phyloP scores from a whole-genome alignment of 495 filamentous ascomycete species.

The Daldinia decipiens region DNA sequence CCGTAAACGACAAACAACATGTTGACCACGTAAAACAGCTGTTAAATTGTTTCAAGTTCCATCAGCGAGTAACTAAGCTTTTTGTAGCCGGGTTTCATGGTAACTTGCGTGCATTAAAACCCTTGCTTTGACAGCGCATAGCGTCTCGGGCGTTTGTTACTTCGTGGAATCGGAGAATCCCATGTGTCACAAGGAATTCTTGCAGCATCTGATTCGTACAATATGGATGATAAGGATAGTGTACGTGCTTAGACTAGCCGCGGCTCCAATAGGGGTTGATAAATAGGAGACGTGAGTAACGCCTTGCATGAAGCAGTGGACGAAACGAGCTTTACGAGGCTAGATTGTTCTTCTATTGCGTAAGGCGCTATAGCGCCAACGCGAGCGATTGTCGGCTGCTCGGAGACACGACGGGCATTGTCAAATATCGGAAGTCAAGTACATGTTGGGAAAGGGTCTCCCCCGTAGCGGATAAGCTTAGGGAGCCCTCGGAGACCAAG shows the following conservation, averaged over 20 bases:
- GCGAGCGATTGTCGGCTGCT: conserved; percentile 33
- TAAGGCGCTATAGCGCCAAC: conserved; percentile 3
- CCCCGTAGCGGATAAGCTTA: conserved; percentile 17
- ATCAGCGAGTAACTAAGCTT: conserved; percentile 37
- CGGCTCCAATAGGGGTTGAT: conserved; percentile 17
- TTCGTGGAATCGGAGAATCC: conserved; percentile 23
- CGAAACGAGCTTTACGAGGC: conserved; percentile 18
- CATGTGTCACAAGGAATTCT: conserved; percentile 24
- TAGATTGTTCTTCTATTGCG: conserved; percentile 6
- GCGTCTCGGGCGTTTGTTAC: conserved; percentile 32
- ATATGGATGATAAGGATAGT: conserved; percentile 13
- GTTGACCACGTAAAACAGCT: conserved; percentile 13
- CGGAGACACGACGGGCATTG: conserved; percentile 36
- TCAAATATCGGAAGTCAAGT: conserved; percentile 29
- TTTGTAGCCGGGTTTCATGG: conserved; percentile 42
- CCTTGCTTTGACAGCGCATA: conserved; percentile 35
- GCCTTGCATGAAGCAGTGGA: conserved; percentile 26
- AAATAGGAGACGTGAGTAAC: conserved; percentile 23
- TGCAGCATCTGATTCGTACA: conserved; percentile 34
- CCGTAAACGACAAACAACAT: not conserved
- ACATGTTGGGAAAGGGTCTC: conserved; percentile 30
- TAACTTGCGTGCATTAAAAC: conserved; percentile 36
- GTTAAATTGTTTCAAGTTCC: conserved; percentile 39
- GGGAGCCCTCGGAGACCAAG: conserved; percentile 1
- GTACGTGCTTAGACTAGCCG: not conserved